These are phyloP conservation scores for Penicillium sumatraense DNA, from an alignment of 2,329 filamentous ascomycete genomes.

Conservation along the genomic window DNA sequence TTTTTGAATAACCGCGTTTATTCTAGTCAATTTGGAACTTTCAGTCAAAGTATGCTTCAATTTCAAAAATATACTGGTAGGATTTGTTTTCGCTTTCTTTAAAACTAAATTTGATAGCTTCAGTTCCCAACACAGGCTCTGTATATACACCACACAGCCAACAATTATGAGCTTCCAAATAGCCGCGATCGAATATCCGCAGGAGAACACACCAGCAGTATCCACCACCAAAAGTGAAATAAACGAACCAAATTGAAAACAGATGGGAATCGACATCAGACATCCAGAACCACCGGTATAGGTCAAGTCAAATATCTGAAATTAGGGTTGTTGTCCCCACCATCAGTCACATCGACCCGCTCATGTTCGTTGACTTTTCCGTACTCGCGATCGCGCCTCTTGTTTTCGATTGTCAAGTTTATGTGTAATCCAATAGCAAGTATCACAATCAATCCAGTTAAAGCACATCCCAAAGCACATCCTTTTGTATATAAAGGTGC, in stretches of 20 bases:
- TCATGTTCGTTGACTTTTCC: conserved; percentile 20
- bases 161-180: background rate
- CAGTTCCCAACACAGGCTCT: background rate
- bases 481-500: conserved; percentile 27
- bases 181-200: background rate
- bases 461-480: conserved; percentile 27
- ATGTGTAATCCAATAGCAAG: conserved; percentile 24
- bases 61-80: too few relatives aligned
- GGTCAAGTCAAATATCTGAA: conserved; percentile 29
- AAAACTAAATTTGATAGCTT: background rate
- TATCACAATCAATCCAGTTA: conserved; percentile 28
- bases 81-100: too few relatives aligned
- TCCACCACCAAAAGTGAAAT: background rate
- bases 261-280: background rate
- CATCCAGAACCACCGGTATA: background rate
- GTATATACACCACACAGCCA: too few relatives aligned
- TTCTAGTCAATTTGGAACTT: too few relatives aligned
- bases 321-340: conserved; percentile 23
- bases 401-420: conserved; percentile 23
- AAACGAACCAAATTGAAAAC: background rate
- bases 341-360: conserved; percentile 29
- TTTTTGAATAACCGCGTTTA: too few relatives aligned
- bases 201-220: too few relatives aligned
- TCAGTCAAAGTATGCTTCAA: too few relatives aligned
- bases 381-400: conserved; percentile 24